phyloP scores from a whole-genome alignment of 192 early-diverging fungal genomes.

The Coemansia sp. region DNA sequence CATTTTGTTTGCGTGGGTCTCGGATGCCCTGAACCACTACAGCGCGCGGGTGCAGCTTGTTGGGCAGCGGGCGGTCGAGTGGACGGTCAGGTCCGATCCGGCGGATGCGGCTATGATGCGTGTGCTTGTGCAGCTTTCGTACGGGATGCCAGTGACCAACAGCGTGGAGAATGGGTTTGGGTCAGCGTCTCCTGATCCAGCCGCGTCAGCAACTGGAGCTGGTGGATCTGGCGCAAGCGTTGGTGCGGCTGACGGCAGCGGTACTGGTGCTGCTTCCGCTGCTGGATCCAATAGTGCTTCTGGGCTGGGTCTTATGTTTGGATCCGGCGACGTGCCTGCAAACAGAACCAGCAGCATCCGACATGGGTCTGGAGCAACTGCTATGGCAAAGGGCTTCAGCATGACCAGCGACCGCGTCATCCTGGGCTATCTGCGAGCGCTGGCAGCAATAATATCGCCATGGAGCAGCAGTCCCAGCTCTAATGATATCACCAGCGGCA shows the following conservation, averaged over 20 bases:
- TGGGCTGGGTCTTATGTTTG: slow-evolving; percentile 42
- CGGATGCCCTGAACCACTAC: slow-evolving; percentile 35
- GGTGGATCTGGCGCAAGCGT: background rate
- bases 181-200: background rate
- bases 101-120: slow-evolving; percentile 38
- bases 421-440: slow-evolving; percentile 38
- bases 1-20: slow-evolving; percentile 44
- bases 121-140: slow-evolving; percentile 42
- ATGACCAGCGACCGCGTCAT: slow-evolving; percentile 26
- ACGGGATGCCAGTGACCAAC: slow-evolving; percentile 30
- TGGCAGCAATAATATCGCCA: slow-evolving; percentile 21
- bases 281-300: slow-evolving; percentile 7
- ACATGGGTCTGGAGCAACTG: slow-evolving; percentile 7
- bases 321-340: slow-evolving; percentile 5
- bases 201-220: background rate
- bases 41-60: slow-evolving; percentile 31
- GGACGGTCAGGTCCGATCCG: slow-evolving; percentile 34
- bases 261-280: background rate
- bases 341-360: background rate
- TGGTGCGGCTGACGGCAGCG: background rate
- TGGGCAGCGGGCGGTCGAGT: slow-evolving; percentile 46
- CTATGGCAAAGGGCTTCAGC: background rate
- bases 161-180: slow-evolving; percentile 28
- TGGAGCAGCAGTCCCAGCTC: background rate
- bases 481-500: background rate